Base-by-base conservation (phyloP, 140 eudicot genomes). In the Anethum foeniculum region DNA sequence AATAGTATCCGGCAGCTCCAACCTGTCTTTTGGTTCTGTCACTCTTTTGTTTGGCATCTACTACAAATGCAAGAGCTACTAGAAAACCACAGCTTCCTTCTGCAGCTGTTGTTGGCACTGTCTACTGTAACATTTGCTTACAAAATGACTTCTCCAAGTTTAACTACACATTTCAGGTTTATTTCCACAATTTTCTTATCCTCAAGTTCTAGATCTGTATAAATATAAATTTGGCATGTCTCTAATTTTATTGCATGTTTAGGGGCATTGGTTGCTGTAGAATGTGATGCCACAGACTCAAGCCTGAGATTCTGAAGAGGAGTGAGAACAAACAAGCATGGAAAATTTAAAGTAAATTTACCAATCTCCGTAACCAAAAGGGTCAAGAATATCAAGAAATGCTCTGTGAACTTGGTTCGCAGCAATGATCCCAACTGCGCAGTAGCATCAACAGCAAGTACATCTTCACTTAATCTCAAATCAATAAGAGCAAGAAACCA, bases 201-300 rank as follows among this genome's bases (percentile, higher is more conserved):
- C 51, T n/a, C 32, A 32, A 77, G 11, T 77, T 56, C 25, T 51
- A 19, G 13, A 23, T 21, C 16, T n/a, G 15, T 27, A 65, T 28
- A 15, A 64, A 6, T 7, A 25, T 3, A 8, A 36, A 1, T 75
- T 44, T 47, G 1, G 79, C 6, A 46, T 10, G 16, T 49, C 30
- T 30, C 43, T 23, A 3, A 38, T 28, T 38, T 0, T 7, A 23
- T 38, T 58, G 73, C 16, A 15, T 80, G 75, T 71, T 27, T 36
- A 94, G 98, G 93, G 76, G 97, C 98, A 67, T 56, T 83, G 79
- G 96, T 94, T 76, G 93, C 89, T 32, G 96, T 94, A 73, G 93
- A 89, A 86, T 94, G 98, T 47, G 85, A 83, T 77, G 88, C 51
- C 62, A 80, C 43, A 14, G 78, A 71, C 23, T 73, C 82, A 32